Evolutionary conservation across 1,284 basidiomycete species (phyloP).

Genomic region (Leccinum fallax): DNA sequence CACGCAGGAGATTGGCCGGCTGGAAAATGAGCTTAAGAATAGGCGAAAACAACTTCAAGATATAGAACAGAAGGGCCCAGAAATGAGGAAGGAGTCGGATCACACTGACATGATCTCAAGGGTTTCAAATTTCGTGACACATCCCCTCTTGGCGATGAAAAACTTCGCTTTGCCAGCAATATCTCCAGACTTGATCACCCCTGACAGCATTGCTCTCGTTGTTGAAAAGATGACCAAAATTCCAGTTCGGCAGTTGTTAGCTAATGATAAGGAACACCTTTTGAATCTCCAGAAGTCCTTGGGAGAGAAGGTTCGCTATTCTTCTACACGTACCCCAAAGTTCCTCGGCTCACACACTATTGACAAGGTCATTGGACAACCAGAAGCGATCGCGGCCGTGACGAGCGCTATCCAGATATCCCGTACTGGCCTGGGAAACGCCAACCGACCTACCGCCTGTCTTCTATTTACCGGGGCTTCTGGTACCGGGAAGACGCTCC

Average conservation of each 20-base stretch:
- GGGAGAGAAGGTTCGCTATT: neutral
- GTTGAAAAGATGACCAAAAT: conserved; percentile 14
- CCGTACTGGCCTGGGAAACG: conserved; percentile 11
- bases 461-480: conserved; percentile 13
- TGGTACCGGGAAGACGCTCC: conserved; percentile 14
- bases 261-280: conserved; percentile 9
- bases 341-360: neutral
- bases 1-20: neutral
- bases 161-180: neutral
- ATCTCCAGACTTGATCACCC: conserved; percentile 7
- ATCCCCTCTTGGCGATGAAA: neutral
- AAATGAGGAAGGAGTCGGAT: neutral
- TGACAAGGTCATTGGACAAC: conserved; percentile 12
- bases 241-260: conserved; percentile 10
- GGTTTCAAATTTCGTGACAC: neutral
- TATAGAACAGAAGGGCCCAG: neutral
- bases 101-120: neutral
- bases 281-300: neutral
- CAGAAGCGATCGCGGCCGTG: conserved; percentile 10
- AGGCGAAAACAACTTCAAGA: neutral
- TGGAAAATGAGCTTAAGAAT: conserved; percentile 1
- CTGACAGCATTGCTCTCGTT: conserved; percentile 8
- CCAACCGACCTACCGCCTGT: conserved; percentile 12
- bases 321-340: neutral
- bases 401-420: conserved; percentile 15